phyloP scores from a whole-genome alignment of 2,329 filamentous ascomycete species.

The Teratosphaeria destructans region DNA sequence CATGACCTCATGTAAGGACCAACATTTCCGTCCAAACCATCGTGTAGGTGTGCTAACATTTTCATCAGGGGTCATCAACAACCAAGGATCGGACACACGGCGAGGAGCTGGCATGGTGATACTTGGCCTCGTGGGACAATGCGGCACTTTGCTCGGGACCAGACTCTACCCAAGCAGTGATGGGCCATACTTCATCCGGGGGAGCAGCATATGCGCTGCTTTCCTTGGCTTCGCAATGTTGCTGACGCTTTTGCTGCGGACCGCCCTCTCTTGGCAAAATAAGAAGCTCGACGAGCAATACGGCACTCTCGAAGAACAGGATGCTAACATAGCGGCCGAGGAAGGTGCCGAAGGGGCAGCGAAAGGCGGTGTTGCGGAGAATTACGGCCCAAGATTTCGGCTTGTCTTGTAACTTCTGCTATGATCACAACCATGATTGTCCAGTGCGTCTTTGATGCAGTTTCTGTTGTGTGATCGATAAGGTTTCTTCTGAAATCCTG shows the following conservation, averaged over 20 bases:
- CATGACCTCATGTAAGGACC: background rate
- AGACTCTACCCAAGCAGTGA: constrained; percentile 39
- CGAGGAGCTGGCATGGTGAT: constrained; percentile 30
- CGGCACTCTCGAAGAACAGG: constrained; percentile 21
- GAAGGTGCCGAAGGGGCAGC: constrained; percentile 4
- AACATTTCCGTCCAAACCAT: background rate
- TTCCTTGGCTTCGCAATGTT: constrained; percentile 50
- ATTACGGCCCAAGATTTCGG: constrained; percentile 18
- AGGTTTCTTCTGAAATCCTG: too few species aligned
- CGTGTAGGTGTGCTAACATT: background rate
- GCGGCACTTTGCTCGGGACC: constrained; percentile 53
- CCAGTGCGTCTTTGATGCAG: background rate
- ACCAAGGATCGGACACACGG: constrained; percentile 26
- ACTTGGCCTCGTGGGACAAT: constrained; percentile 43
- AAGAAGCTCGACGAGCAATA: constrained; percentile 43
- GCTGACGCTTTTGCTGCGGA: constrained; percentile 43
- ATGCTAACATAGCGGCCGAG: constrained; percentile 3
- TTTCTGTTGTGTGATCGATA: background rate
- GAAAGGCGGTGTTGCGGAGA: constrained; percentile 13
- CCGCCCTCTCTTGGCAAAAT: constrained; percentile 49
- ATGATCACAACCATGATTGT: background rate
- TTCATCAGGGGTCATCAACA: constrained; percentile 15
- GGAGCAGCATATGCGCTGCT: constrained; percentile 48
- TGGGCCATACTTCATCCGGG: constrained; percentile 39
- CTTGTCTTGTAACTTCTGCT: background rate